Evolutionary conservation across 306 rosid genomes (phyloP), one percentile per base, ranked within the genome.

Genomic region (Hippophae tibetana): DNA sequence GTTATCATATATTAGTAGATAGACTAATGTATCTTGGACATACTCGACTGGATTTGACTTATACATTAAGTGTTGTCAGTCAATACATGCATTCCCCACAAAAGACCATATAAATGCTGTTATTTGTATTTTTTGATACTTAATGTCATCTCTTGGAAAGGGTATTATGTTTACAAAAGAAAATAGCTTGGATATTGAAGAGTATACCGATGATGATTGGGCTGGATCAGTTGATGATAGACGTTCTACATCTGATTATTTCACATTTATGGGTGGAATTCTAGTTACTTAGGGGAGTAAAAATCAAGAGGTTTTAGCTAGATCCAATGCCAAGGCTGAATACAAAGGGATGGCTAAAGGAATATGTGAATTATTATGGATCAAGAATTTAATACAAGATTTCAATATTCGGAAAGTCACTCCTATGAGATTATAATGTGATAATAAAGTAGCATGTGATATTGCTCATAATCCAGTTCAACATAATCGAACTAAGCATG

Each of bases 31-130:
- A 60, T 60, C 64, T 60, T 60, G 53, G 53, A 46, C 54, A 55
- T 55, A 55, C 59, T 23, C 0, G 12, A 9, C 59, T 10, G 1
- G 59, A 55, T 25, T 31, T 55, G 3, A 1, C 59, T 5, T 25
- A 55, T 55, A 12, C 38, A 0, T 18, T 60, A 14, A 46, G 53
- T 60, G 13, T 5, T 9, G 44, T 60, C 1, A 60, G 64, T 10
- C 54, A 60, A 44, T 60, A 44, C 43, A 44, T 60, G 43, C 53
- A 60, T 42, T 44, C 64, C n/a, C 64, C 44, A 27, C 23, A 43
- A 1, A 6, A 47, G 44, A 46, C 18, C 44, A 60, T 60, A 60
- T 60, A 53, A 60, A 60, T 44, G 64, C 2, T 5, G 26, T 60
- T 13, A 47, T 23, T 1, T 11, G 23, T 10, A 60, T 60, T 13